Conservation (phyloP, 495 filamentous ascomycete genomes). For the Darksidea phi region DNA sequence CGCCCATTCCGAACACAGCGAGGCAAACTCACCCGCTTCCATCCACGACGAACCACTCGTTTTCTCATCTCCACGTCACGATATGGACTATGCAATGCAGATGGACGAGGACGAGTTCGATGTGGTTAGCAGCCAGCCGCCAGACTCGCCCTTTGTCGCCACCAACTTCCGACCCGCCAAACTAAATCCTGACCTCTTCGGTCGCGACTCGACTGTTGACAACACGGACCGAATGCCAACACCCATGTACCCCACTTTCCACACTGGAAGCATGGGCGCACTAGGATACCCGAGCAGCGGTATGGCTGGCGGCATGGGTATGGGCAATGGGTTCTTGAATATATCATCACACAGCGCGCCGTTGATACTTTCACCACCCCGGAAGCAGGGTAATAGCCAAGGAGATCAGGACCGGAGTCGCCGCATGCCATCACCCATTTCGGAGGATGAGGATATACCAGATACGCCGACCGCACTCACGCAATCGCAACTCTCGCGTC, state of each 20-base stretch:
- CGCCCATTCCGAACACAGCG: conserved; percentile 21
- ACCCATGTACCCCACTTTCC: conserved; percentile 46
- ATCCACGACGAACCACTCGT: conserved; percentile 27
- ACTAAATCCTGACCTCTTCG: conserved; percentile 35
- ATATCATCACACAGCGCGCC: not conserved
- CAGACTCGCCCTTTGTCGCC: conserved; percentile 22
- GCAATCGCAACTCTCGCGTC: conserved; percentile 35
- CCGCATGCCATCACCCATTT: conserved; percentile 69
- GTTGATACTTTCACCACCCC: not conserved
- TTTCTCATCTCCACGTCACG: conserved; percentile 7
- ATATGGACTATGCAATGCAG: conserved; percentile 54
- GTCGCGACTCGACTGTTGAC: conserved; percentile 31
- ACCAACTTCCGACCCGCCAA: conserved; percentile 25
- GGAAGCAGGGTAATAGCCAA: not conserved
- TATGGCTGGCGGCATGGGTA: conserved; percentile 21
- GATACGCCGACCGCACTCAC: conserved; percentile 34
- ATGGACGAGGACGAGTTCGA: conserved; percentile 48
- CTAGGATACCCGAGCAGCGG: conserved; percentile 23
- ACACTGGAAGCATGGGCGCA: conserved; percentile 22
- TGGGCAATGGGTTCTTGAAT: conserved; percentile 5
- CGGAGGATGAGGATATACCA: conserved; percentile 54
- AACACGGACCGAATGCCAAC: conserved; percentile 44
- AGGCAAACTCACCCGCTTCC: conserved; percentile 27
- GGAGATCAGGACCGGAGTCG: conserved; percentile 47
- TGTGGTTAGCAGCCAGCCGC: conserved; percentile 30